These are phyloP conservation scores for Candida multigemmis DNA, from an alignment of 805 yeast genomes.

Conservation along the genomic window DNA sequence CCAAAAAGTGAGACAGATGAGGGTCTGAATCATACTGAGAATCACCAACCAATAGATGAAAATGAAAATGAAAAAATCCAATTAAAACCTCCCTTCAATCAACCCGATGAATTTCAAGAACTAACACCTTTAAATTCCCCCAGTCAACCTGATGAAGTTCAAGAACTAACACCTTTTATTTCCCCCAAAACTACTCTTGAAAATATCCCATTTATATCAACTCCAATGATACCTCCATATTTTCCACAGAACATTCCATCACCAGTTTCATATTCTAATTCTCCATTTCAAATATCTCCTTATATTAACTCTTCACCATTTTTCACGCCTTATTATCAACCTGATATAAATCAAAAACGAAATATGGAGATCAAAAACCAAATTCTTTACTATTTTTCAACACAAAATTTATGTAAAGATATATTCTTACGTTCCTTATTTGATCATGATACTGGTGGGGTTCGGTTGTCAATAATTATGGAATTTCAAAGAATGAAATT, in stretches of 20 bases:
- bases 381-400: constrained; percentile 12
- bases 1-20: no score
- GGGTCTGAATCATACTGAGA: no score
- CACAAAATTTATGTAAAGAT: constrained; percentile 13
- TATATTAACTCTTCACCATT: not conserved
- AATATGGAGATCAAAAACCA: constrained; percentile 6
- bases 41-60: no score
- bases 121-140: no score
- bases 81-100: no score
- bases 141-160: no score
- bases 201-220: no score
- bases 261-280: not conserved
- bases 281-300: not conserved
- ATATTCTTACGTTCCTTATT: constrained; percentile 10
- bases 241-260: not conserved
- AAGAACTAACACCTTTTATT: no score
- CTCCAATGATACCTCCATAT: not conserved
- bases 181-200: no score
- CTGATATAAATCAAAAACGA: not conserved
- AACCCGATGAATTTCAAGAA: no score
- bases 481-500: constrained; percentile 8
- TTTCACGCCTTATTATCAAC: no score
- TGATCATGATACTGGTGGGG: constrained; percentile 7
- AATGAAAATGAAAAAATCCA: no score
- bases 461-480: constrained; percentile 7